Conservation (phyloP, 805 yeast genomes). For the Metschnikowia cerradonensis region DNA sequence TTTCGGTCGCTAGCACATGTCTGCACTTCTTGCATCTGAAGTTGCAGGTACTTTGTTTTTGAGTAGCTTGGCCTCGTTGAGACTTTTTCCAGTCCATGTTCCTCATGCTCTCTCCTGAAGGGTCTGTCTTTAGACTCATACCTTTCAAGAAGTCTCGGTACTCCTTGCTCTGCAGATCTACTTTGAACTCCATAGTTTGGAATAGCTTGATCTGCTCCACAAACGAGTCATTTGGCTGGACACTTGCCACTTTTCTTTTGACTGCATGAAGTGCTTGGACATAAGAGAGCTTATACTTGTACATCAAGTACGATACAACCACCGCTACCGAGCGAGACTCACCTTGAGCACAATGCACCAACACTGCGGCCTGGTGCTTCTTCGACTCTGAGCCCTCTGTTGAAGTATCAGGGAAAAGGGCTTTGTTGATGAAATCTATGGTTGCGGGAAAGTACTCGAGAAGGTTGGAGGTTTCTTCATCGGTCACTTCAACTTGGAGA, state of each 20-base stretch:
- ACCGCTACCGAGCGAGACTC: conserved; percentile 46
- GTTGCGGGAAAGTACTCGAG: conserved; percentile 57
- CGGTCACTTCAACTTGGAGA: conserved; percentile 67
- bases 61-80: conserved; percentile 11
- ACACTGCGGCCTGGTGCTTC: conserved; percentile 40
- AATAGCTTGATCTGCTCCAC: conserved; percentile 66
- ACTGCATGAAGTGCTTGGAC: conserved; percentile 73
- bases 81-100: conserved; percentile 12
- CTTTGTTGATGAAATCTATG: conserved; percentile 62
- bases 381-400: conserved; percentile 14
- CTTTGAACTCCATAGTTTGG: conserved; percentile 32
- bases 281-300: conserved; percentile 49
- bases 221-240: conserved; percentile 74
- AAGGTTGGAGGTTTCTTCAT: conserved; percentile 63
- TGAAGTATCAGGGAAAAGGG: conserved; percentile 38
- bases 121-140: conserved; percentile 19
- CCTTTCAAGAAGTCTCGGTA: conserved; percentile 28
- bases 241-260: conserved; percentile 54
- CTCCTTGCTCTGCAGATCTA: conserved; percentile 19
- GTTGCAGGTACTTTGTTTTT: conserved; percentile 12
- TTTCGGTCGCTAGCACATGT: conserved; percentile 57
- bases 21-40: conserved; percentile 85
- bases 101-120: conserved; percentile 12
- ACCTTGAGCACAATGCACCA: conserved; percentile 54
- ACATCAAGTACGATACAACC: conserved; percentile 47